Evolutionary conservation across 2,329 filamentous ascomycete genomes (phyloP).

Genomic region (Pyrenophora seminiperda): DNA sequence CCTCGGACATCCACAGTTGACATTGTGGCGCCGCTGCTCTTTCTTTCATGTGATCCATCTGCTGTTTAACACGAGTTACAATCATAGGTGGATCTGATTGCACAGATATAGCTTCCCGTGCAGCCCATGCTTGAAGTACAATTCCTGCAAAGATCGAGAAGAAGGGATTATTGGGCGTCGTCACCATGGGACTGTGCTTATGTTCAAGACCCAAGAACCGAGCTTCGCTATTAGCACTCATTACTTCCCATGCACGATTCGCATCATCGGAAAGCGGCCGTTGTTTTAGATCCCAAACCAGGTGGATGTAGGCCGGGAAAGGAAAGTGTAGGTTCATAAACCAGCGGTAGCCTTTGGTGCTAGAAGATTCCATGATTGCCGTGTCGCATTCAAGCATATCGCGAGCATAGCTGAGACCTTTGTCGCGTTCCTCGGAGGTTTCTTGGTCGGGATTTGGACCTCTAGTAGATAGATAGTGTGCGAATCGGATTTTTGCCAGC

Average conservation of each 20-base stretch:
- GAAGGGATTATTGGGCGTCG: slow-evolving; percentile 28
- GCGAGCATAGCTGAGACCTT: slow-evolving; percentile 42
- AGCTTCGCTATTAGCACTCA: slow-evolving; percentile 54
- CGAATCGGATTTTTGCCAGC: slow-evolving; percentile 57
- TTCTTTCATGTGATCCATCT: slow-evolving; percentile 1
- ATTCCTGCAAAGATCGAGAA: slow-evolving; percentile 57
- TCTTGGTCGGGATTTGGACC: slow-evolving; percentile 15
- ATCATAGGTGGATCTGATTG: slow-evolving; percentile 11
- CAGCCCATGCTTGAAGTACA: slow-evolving; percentile 59
- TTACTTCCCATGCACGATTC: slow-evolving; percentile 50
- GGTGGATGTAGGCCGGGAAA: slow-evolving; percentile 55
- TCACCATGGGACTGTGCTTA: slow-evolving; percentile 22
- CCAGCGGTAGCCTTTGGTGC: slow-evolving; percentile 53
- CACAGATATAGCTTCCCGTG: slow-evolving; percentile 16
- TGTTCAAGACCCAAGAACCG: slow-evolving; percentile 34
- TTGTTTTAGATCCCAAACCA: slow-evolving; percentile 51
- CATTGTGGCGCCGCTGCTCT: background rate
- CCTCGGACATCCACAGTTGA: background rate
- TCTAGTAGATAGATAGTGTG: slow-evolving; percentile 55
- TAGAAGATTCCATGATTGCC: slow-evolving; percentile 50
- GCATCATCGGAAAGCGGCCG: slow-evolving; percentile 46
- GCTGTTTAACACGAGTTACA: slow-evolving; percentile 7
- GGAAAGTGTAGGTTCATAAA: slow-evolving; percentile 54
- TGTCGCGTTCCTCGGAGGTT: slow-evolving; percentile 30
- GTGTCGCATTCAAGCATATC: slow-evolving; percentile 56